phyloP scores from a whole-genome alignment of 495 filamentous ascomycete species.

The Lasiosphaeris hirsuta region DNA sequence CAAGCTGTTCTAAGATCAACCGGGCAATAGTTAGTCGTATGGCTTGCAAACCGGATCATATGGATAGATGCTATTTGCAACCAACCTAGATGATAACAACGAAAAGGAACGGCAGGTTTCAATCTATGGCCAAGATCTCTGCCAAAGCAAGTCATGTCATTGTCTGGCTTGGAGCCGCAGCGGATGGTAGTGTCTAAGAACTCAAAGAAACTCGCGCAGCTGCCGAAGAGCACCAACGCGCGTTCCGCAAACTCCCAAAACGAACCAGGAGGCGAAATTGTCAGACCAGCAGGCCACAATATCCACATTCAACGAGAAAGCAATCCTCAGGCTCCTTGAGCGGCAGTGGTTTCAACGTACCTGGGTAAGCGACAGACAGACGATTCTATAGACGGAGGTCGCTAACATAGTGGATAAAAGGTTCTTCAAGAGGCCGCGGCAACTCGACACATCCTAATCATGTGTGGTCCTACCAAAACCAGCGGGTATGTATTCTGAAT shows the following conservation, averaged over 20 bases:
- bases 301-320: too few species aligned
- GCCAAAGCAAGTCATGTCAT: conserved; percentile 27
- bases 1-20: too few species aligned
- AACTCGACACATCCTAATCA: conserved; percentile 12
- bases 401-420: background rate
- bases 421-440: conserved; percentile 9
- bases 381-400: background rate
- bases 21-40: too few species aligned
- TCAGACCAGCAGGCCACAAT: too few species aligned
- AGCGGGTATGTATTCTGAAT: conserved; percentile 6
- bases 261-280: too few species aligned
- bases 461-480: background rate
- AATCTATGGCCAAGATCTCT: conserved; percentile 36
- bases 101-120: conserved; percentile 22
- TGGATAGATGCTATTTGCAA: conserved; percentile 4
- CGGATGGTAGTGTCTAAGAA: too few species aligned
- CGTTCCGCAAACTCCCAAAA: background rate
- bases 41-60: background rate
- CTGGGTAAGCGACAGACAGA: conserved; percentile 4
- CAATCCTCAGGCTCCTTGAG: background rate
- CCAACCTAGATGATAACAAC: conserved; percentile 17
- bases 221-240: conserved; percentile 7
- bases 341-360: conserved; percentile 7
- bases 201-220: conserved; percentile 21
- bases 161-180: too few species aligned